A percentile compares a stretch with the other conserved stretches of the same genome.
These are phyloP conservation scores for Didymellaceae sp. DNA, from an alignment of 2,329 filamentous ascomycete genomes.

Conservation along the genomic window DNA sequence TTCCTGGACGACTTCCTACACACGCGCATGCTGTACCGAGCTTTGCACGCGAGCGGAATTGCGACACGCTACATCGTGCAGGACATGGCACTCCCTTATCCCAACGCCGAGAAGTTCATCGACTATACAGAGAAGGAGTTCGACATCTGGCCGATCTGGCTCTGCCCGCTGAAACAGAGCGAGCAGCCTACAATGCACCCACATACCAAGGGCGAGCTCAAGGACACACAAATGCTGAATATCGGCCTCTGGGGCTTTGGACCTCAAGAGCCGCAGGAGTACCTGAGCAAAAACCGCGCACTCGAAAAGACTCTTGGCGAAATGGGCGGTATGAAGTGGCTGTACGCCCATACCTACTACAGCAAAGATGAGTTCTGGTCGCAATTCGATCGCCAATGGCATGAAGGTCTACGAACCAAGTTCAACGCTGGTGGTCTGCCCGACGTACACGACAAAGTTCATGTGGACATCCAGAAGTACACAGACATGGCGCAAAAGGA, in stretches of 20 bases:
- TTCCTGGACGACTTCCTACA: slow-evolving; percentile 68
- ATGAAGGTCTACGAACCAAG: slow-evolving; percentile 63
- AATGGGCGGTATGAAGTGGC: slow-evolving; percentile 70
- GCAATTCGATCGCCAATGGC: slow-evolving; percentile 66
- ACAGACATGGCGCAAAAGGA: slow-evolving; percentile 33
- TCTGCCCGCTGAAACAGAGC: slow-evolving; percentile 53
- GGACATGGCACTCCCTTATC: slow-evolving; percentile 61
- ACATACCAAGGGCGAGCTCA: slow-evolving; percentile 37
- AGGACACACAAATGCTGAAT: slow-evolving; percentile 56
- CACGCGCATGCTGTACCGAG: slow-evolving; percentile 70
- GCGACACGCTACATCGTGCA: slow-evolving; percentile 69
- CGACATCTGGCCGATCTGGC: slow-evolving; percentile 57
- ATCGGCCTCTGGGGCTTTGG: slow-evolving; percentile 78
- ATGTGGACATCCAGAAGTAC: slow-evolving; percentile 49
- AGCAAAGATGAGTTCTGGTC: slow-evolving; percentile 72
- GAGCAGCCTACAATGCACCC: slow-evolving; percentile 45
- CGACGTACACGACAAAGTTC: slow-evolving; percentile 72
- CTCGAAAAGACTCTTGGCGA: slow-evolving; percentile 66
- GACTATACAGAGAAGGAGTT: slow-evolving; percentile 50
- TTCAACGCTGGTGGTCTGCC: slow-evolving; percentile 67
- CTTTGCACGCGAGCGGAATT: slow-evolving; percentile 67
- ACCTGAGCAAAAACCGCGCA: slow-evolving; percentile 63
- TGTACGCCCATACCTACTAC: slow-evolving; percentile 75
- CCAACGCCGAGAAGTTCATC: slow-evolving; percentile 53
- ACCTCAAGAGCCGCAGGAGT: slow-evolving; percentile 53